Evolutionary conservation across 352 stramenopile genomes (phyloP), one percentile per base, ranked within the genome.

Genomic region (Peronospora tabacina): DNA sequence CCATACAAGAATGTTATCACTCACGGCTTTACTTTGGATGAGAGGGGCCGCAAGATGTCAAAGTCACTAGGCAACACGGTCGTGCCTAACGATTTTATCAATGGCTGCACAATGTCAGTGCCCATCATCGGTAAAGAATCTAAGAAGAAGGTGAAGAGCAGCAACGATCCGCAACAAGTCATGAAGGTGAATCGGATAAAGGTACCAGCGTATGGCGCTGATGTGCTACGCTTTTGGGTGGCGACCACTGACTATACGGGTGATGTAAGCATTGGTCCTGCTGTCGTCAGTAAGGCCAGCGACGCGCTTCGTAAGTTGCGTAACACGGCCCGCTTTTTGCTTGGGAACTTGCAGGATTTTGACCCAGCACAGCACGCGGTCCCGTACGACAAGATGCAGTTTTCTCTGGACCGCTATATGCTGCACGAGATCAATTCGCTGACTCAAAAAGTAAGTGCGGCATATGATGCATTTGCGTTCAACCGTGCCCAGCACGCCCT

Each of bases 11-110:
- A 92, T 44, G 78, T 99, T 33, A 82, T 99, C 52, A 99, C 96
- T 7, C 97, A 99, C 71, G 97, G 97, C 41, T 99, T 99, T 63
- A 85, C 98, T 5, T 68, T 99, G n/a, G 97, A 99, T 61, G 96
- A 98, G 35, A 94, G 97, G 35, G 97, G 95, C 13, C 90, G 83
- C 54, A 99, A 99, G 75, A 99, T 99, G 96, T 98, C 91, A 29
- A 99, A 99, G 65, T 98, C 90, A 22, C 65, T 98, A 1, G 97
- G 97, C 42, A 99, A 99, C 62, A 95, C 96, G 3, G 75, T 99
- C 37, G 85, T 96, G 55, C 96, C 95, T 5, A 62, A 79, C 16
- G 69, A 96, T 49, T 93, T 99, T 28, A 99, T 99, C 57, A 87
- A 98, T 48, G 95, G 95, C 35, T 65, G 60, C 19, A 70, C 67